phyloP scores from a whole-genome alignment of 73 alveolate species.

The Uronychia binucleata region DNA sequence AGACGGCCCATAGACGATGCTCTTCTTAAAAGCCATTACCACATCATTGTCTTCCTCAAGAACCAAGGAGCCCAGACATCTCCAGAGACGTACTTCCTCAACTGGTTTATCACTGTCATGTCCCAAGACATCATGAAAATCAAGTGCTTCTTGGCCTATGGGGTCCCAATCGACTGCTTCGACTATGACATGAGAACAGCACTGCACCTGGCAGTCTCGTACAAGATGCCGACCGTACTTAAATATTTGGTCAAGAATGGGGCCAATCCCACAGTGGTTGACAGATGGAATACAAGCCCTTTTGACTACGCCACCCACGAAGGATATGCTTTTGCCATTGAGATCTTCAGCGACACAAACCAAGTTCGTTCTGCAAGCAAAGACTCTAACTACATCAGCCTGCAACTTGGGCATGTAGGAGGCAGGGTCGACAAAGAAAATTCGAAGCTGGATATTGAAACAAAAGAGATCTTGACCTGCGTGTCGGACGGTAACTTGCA shows the following conservation, averaged over 20 bases:
- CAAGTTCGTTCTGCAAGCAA: neutral
- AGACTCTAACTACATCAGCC: neutral
- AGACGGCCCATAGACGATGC: neutral
- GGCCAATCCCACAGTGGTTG: slow-evolving; percentile 2
- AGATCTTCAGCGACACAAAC: neutral
- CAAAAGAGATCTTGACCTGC: neutral
- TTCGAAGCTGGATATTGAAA: neutral
- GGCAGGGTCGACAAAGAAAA: neutral
- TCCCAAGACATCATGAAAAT: neutral
- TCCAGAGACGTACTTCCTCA: neutral
- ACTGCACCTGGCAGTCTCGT: slow-evolving; percentile 15
- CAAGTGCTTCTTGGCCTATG: slow-evolving; percentile 21
- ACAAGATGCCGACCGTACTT: neutral
- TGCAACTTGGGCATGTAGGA: neutral
- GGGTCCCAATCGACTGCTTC: neutral
- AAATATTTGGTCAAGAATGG: slow-evolving; percentile 26
- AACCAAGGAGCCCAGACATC: neutral
- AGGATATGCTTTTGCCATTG: neutral
- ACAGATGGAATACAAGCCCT: neutral
- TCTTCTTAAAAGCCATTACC: neutral
- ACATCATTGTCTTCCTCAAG: neutral
- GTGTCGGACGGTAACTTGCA: neutral
- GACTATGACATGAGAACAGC: slow-evolving; percentile 43
- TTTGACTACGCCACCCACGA: neutral
- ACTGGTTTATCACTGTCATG: neutral